phyloP scores from a whole-genome alignment of 2,329 filamentous ascomycete species.

The Alternaria gaisen region DNA sequence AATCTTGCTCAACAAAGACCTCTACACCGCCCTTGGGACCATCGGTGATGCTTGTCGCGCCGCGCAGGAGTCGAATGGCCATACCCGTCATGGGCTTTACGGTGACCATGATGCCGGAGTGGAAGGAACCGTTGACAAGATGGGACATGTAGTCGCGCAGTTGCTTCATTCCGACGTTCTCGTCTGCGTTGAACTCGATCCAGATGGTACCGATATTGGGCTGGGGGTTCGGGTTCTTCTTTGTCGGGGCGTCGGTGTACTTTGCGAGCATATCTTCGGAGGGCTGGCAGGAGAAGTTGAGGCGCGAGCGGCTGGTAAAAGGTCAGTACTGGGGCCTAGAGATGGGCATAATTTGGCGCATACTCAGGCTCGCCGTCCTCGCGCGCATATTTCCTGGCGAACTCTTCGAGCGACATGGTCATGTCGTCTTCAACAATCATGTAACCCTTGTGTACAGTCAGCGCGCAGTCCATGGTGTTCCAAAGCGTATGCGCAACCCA shows the following conservation, averaged over 20 bases:
- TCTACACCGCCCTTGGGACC: constrained; percentile 86
- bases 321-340: constrained; percentile 9
- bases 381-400: constrained; percentile 75
- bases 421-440: constrained; percentile 90
- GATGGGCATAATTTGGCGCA: constrained; percentile 41
- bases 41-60: constrained; percentile 37
- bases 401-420: constrained; percentile 83
- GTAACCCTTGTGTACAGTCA: constrained; percentile 74
- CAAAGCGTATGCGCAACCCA: constrained; percentile 59
- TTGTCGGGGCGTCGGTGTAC: constrained; percentile 76
- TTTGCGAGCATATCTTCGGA: constrained; percentile 84
- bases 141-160: constrained; percentile 89
- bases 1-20: constrained; percentile 93
- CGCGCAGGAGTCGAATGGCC: constrained; percentile 59
- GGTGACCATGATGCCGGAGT: constrained; percentile 90
- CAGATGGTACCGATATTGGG: constrained; percentile 87
- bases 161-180: constrained; percentile 86
- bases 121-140: constrained; percentile 80
- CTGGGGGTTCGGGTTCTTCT: constrained; percentile 72
- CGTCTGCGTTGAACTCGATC: constrained; percentile 87
- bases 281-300: constrained; percentile 89
- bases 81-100: constrained; percentile 82
- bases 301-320: constrained; percentile 73
- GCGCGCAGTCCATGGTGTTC: constrained; percentile 22
- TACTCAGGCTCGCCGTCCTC: constrained; percentile 80